Evolutionary conservation across 139 green algal species (phyloP), one percentile per base, ranked within the genome.

Genomic region (Pseudopediastrum boryanum): DNA sequence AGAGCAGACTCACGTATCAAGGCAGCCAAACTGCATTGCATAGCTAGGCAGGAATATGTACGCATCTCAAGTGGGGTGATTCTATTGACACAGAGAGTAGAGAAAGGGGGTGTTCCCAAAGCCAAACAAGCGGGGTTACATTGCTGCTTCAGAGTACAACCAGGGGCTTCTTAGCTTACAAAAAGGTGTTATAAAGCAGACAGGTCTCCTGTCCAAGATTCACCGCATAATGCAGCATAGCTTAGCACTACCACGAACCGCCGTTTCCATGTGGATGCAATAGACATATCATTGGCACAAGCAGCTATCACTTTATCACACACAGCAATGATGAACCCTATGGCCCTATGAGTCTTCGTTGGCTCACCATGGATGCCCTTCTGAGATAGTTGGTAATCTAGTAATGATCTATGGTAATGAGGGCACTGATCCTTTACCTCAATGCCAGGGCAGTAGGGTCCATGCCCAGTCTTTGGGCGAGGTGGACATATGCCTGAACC

Each of bases 381-480:
- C n/a, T n/a, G n/a, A 75, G 19, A 43, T 19, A 21, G 9, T 52
- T 54, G 25, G 58, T 29, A 73, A 25, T 12, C 65, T 35, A 73
- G 9, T 12, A 19, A 29, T n/a, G 65, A 19, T 56, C 27, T 73
- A 52, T 52, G 9, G 51, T 73, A 9, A 62, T 35, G 21, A 44
- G 35, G 35, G n/a, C 10, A 38, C 75, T 52, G 8, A 31, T 38
- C 29, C 71, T 72, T 70, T 68, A 93, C 82, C 90, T 86, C n/a
- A 97, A 39, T 0, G 93, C 89, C 79, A 97, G 75, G 29, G 88
- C 83, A 7, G 85, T 75, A 3, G 88, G 86, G 1, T 63, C 79
- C 48, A 98, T 84, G 25, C 91, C 88, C 27, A 39, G 61, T 23
- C 81, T n/a, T 3, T 35, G 13, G 1, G 94, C 94, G 25, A 98